Percentiles rank a stretch among this genome's conserved stretches.
phyloP scores from a whole-genome alignment of 2,329 filamentous ascomycete species.

The Domatiomyces catenatus region DNA sequence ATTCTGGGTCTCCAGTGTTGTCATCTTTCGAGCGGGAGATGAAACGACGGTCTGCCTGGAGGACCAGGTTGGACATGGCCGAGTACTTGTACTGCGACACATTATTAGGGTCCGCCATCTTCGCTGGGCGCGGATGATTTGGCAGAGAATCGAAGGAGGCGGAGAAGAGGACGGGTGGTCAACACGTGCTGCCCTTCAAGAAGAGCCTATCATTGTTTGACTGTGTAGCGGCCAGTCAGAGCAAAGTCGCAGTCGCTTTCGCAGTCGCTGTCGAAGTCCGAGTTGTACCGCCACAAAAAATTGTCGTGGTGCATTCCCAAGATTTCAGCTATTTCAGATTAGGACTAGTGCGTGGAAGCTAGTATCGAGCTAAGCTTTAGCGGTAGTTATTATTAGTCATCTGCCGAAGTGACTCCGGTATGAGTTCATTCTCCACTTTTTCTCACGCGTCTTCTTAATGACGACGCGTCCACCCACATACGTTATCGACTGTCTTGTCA shows the following conservation, averaged over 20 bases:
- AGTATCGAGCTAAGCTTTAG: too few relatives aligned
- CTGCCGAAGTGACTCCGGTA: too few relatives aligned
- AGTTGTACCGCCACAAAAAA: too few relatives aligned
- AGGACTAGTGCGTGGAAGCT: too few relatives aligned
- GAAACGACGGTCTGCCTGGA: slow-evolving; percentile 97
- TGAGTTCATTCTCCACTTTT: not conserved
- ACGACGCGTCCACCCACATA: not conserved
- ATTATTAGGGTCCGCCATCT: slow-evolving; percentile 58
- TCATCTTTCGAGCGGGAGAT: slow-evolving; percentile 85
- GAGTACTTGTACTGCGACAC: slow-evolving; percentile 98
- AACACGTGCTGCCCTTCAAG: not conserved
- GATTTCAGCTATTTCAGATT: too few relatives aligned
- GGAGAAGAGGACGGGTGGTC: not conserved
- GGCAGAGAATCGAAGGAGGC: not conserved
- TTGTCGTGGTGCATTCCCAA: too few relatives aligned
- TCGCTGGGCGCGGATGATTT: slow-evolving; percentile 13
- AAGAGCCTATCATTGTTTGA: not conserved
- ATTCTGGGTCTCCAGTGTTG: slow-evolving; percentile 92
- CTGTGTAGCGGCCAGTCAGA: not conserved
- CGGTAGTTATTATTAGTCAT: too few relatives aligned
- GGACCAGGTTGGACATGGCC: slow-evolving; percentile 99
- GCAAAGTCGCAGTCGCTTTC: not conserved
- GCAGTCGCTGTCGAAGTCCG: too few relatives aligned
- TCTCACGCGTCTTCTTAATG: not conserved
- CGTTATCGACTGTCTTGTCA: not conserved